Evolutionary conservation across 2,329 filamentous ascomycete genomes (phyloP), one percentile per base, ranked within the genome.

Genomic region (Stagonosporopsis rhizophila): DNA sequence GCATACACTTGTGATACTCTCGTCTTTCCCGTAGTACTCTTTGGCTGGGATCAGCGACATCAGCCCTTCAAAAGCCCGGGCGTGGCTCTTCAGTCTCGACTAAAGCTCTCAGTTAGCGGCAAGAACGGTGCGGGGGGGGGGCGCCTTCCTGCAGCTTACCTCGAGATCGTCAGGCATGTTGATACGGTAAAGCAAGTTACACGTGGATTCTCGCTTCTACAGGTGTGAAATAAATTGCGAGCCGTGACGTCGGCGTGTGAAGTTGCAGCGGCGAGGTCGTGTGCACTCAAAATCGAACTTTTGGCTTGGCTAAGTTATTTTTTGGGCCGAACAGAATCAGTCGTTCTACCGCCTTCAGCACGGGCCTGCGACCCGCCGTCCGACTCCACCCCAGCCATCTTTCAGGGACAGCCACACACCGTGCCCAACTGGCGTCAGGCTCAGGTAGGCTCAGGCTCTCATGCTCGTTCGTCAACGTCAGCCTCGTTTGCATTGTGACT

Each of bases 31-130:
- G 69, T 96, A 96, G 78, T 96, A 96, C 68, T 92, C 87, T 78
- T 95, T 93, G 59, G 92, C 91, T 37, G 93, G 92, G 56, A 96
- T 96, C 61, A 96, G 82, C 55, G 91, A 94, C 75, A 96, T 81
- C 47, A 96, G 81, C 41, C 91, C 91, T 78, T 96, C 89, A 71
- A 96, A 96, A 63, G 91, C 89, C 78, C 91, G 85, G 62, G 90
- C 83, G 71, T 83, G 81, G 69, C 78, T 79, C 61, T 80, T 80
- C 60, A 85, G 75, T 66, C 83, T 81, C 67, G 81, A 82, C 82
- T 85, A 63, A 49, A 61, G 54, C 52, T 57, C 46, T 54, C 47
- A 58, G 60, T 75, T 65, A 75, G 71, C 65, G 66, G 64, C 55
- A 55, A 60, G 50, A 56, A 50, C 52, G 56, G 56, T 56, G 60